Conservation (phyloP, 2,329 filamentous ascomycete genomes). For the Cladosporium colombiae region DNA sequence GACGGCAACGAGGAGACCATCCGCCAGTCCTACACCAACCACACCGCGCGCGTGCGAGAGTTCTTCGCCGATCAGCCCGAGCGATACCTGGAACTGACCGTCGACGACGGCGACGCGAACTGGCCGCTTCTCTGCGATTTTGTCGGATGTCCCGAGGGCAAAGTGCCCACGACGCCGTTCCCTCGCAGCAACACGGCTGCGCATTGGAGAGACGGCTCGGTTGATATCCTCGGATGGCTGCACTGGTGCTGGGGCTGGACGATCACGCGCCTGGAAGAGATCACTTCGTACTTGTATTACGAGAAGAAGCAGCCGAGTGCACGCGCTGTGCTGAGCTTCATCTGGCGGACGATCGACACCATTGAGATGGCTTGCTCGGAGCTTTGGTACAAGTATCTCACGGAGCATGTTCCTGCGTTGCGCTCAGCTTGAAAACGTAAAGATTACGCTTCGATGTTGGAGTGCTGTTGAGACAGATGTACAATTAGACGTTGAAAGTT, state of each 20-base stretch:
- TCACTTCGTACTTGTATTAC: conserved; percentile 29
- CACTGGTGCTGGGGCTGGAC: conserved; percentile 33
- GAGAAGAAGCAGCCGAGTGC: conserved; percentile 23
- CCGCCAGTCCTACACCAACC: conserved; percentile 28
- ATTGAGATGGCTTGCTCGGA: conserved; percentile 33
- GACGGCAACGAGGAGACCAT: conserved; percentile 30
- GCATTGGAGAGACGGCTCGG: conserved; percentile 30
- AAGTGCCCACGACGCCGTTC: conserved; percentile 24
- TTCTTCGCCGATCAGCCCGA: conserved; percentile 28
- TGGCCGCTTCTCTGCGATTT: conserved; percentile 29
- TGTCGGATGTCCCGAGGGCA: conserved; percentile 26
- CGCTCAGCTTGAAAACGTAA: background rate
- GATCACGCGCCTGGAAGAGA: conserved; percentile 32
- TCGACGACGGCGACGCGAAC: conserved; percentile 29
- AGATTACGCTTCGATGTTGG: background rate
- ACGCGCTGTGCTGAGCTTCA: conserved; percentile 24
- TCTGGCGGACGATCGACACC: conserved; percentile 30
- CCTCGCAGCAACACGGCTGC: conserved; percentile 33
- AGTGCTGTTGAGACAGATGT: background rate
- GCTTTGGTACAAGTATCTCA: conserved; percentile 25
- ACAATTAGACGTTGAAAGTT: background rate
- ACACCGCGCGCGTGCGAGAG: conserved; percentile 27
- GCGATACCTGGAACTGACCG: conserved; percentile 27
- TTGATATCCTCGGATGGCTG: conserved; percentile 25
- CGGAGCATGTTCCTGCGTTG: background rate